A percentile compares a stretch with the other conserved stretches of the same genome.
phyloP scores from a whole-genome alignment of 139 green algal genomes.

The Chlorella sp. region DNA sequence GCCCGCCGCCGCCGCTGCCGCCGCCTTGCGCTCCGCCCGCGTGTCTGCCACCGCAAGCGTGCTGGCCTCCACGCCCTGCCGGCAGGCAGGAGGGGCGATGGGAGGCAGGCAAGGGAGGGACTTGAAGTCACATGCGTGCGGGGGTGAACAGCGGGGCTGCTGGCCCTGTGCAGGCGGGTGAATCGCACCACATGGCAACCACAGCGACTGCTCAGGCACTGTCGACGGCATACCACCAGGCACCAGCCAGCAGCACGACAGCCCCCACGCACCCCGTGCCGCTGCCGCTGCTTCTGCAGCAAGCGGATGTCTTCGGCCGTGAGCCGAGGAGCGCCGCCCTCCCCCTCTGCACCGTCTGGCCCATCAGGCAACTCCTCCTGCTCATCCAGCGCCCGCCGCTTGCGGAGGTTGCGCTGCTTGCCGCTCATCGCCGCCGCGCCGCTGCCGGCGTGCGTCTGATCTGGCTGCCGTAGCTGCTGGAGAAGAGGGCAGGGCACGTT shows the following conservation, averaged over 20 bases:
- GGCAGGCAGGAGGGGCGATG: not conserved
- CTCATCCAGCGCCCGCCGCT: slow-evolving; percentile 37
- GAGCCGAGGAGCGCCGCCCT: not conserved
- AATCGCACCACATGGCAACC: not conserved
- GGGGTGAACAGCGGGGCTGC: not conserved
- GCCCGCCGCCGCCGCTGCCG: not conserved
- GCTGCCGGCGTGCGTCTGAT: not conserved
- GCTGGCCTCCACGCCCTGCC: slow-evolving; percentile 46
- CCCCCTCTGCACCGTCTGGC: not conserved
- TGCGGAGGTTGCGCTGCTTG: slow-evolving; percentile 45
- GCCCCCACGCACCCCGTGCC: slow-evolving; percentile 32
- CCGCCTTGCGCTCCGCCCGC: slow-evolving; percentile 19
- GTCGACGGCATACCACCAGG: not conserved
- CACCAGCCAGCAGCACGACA: too few relatives aligned
- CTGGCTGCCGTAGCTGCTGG: not conserved
- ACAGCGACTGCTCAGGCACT: not conserved
- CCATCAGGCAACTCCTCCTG: slow-evolving; percentile 25
- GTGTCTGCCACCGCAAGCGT: slow-evolving; percentile 16
- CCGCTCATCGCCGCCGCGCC: not conserved
- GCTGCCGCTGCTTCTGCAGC: slow-evolving; percentile 69
- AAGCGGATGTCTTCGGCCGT: slow-evolving; percentile 63
- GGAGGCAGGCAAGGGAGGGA: not conserved
- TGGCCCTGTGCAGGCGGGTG: not conserved
- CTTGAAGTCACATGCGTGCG: too few relatives aligned
- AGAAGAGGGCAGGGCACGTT: not conserved